Conservation (phyloP, 805 yeast genomes). For the Groenewaldozyma salmanticensis region DNA sequence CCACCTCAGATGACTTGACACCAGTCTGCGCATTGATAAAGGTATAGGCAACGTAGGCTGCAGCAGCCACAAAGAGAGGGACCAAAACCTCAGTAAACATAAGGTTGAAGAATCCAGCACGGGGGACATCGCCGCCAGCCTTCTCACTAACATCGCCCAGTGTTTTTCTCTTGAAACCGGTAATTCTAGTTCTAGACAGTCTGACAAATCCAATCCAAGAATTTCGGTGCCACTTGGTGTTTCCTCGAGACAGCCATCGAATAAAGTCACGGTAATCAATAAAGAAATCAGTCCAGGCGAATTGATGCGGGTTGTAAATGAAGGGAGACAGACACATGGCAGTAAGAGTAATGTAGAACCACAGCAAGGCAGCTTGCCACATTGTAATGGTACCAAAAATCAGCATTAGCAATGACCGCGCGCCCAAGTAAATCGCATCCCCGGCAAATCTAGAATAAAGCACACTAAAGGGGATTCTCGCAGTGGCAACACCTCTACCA, state of each 20-base stretch:
- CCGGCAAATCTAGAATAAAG: constrained; percentile 70
- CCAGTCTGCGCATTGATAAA: constrained; percentile 87
- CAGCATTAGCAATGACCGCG: constrained; percentile 56
- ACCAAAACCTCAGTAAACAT: constrained; percentile 72
- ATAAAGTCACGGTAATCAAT: constrained; percentile 92
- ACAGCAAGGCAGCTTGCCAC: constrained; percentile 90
- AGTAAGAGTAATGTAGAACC: constrained; percentile 94
- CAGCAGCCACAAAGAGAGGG: constrained; percentile 60
- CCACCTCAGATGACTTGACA: constrained; percentile 33
- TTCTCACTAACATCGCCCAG: constrained; percentile 60
- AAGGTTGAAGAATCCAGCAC: constrained; percentile 70
- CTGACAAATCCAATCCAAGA: constrained; percentile 79
- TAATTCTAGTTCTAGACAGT: constrained; percentile 72
- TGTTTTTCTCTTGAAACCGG: constrained; percentile 77
- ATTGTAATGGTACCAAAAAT: constrained; percentile 69
- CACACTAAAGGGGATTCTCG: constrained; percentile 61
- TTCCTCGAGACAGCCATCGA: constrained; percentile 79
- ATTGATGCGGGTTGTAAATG: constrained; percentile 95
- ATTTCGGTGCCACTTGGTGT: constrained; percentile 49
- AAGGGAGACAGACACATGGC: constrained; percentile 90
- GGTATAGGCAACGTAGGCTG: constrained; percentile 61
- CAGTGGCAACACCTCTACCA: constrained; percentile 89
- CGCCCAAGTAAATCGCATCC: constrained; percentile 70
- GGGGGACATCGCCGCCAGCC: constrained; percentile 53
- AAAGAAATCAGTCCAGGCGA: constrained; percentile 91